These are phyloP conservation scores for Mycena galopus DNA, from an alignment of 768 basidiomycete genomes.

Conservation along the genomic window DNA sequence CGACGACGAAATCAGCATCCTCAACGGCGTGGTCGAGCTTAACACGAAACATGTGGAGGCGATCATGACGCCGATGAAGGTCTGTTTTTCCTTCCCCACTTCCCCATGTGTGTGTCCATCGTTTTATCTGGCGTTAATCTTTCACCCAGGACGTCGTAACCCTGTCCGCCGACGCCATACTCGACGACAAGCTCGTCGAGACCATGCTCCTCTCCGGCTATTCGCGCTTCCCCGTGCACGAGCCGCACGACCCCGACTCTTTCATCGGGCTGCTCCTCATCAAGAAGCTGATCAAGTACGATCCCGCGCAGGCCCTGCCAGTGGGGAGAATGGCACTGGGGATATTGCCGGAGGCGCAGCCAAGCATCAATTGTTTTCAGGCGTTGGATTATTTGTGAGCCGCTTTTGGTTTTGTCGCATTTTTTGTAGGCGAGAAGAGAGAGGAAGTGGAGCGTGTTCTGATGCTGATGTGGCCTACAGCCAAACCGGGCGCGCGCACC, in stretches of 20 bases:
- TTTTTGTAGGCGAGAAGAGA: no score
- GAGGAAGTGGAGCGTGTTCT: no score
- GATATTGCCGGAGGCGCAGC: slow-evolving; percentile 89
- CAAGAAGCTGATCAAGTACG: slow-evolving; percentile 60
- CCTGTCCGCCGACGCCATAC: neutral
- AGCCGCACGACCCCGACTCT: neutral
- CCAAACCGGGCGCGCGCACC: no score
- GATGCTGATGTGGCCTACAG: no score
- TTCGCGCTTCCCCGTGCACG: neutral
- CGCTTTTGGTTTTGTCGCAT: no score
- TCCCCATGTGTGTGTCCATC: neutral
- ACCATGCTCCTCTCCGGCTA: neutral
- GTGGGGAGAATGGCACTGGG: slow-evolving; percentile 83
- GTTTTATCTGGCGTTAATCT: no score
- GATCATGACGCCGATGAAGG: slow-evolving; percentile 82
- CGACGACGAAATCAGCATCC: slow-evolving; percentile 85
- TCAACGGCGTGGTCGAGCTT: slow-evolving; percentile 85
- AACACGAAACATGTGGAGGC: slow-evolving; percentile 79
- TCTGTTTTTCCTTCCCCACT: slow-evolving; percentile 42
- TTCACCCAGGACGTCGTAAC: neutral
- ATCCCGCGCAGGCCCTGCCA: slow-evolving; percentile 82
- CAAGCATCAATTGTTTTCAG: slow-evolving; percentile 93
- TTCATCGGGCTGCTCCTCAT: neutral
- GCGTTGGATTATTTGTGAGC: slow-evolving; percentile 74
- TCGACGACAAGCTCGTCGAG: neutral